Evolutionary conservation across 306 rosid species (phyloP), one percentile per base, ranked within the genome.

Genomic region (Cucurbita argyrosperma): DNA sequence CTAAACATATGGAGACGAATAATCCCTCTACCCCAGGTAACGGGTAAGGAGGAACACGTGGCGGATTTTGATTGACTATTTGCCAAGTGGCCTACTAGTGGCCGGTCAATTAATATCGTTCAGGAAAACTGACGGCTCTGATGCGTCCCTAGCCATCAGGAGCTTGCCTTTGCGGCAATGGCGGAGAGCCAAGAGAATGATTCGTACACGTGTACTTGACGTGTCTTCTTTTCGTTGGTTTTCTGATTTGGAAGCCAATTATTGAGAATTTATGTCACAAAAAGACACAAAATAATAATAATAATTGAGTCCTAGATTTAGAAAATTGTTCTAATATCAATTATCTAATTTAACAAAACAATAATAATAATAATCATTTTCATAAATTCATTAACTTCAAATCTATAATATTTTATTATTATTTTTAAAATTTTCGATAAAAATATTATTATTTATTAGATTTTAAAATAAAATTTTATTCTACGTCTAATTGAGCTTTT

Each of bases 1-100:
- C 71, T 7, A 13, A 65, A 67, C 45, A 67, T 7, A 46, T 46
- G 73, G 73, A 19, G 35, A 12, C 46, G n/a, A 67, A 13, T 23
- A 46, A 45, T 67, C 55, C 73, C 73, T 12, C 56, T 67, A 47
- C 56, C 73, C 73, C 73, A 21, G 56, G 73, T 55, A 45, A 67
- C 19, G 7, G 40, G 73, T 5, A 0, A 67, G 6, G 4, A 11
- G 3, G 1, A 0, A 46, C 42, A 67, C 73, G 73, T 67, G 73
- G 13, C 73, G 6, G 0, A 0, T 46, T 67, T 21, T 46, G 6
- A 68, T 68, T 47, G 57, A 12, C 0, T 21, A 0, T 4, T 0
- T 50, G 53, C 54, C 19, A 42, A 21, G 18, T 43, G 38, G 71
- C 53, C 9, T 10, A 42, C 37, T 65, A 19, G 3, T 42, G n/a